Percentiles rank a stretch among this genome's conserved stretches.
phyloP scores from a whole-genome alignment of 2,329 filamentous ascomycete genomes.

The Rutstroemia sp. region DNA sequence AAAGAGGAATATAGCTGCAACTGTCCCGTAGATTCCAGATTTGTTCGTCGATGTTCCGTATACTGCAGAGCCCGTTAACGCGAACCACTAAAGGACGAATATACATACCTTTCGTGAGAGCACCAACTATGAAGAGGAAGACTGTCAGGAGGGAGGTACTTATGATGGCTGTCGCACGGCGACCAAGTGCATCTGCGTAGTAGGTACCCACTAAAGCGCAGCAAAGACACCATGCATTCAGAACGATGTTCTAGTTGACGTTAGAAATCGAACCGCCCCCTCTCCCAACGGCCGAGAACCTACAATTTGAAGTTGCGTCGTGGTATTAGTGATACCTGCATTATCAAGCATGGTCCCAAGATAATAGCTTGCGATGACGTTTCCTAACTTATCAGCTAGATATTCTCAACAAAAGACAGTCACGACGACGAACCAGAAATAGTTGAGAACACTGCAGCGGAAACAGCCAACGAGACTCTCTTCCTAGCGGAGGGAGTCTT shows the following conservation, averaged over 20 bases:
- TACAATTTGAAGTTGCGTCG: constrained; percentile 25
- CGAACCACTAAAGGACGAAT: constrained; percentile 12
- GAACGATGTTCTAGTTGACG: constrained; percentile 36
- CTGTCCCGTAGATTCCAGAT: constrained; percentile 34
- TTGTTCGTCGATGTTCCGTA: constrained; percentile 12
- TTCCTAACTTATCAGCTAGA: constrained; percentile 32
- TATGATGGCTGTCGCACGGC: constrained; percentile 36
- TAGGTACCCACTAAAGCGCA: constrained; percentile 37
- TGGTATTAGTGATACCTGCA: constrained; percentile 30
- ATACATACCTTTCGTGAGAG: constrained; percentile 42
- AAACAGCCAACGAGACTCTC: constrained; percentile 40
- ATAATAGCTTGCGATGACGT: constrained; percentile 35
- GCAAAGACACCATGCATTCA: constrained; percentile 43
- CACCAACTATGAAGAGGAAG: constrained; percentile 45
- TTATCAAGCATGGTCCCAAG: constrained; percentile 29
- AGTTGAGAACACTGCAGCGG: constrained; percentile 42
- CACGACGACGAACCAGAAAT: constrained; percentile 26
- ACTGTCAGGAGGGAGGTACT: constrained; percentile 33
- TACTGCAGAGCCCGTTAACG: not conserved
- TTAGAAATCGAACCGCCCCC: constrained; percentile 16
- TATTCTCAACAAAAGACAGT: not conserved
- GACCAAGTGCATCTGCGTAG: constrained; percentile 35
- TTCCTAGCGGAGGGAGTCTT: constrained; percentile 45
- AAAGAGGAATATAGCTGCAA: constrained; percentile 44
- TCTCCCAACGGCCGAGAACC: not conserved